Evolutionary conservation across 169 alveolate genomes (phyloP).

Genomic region (Plasmodium gallinaceum): DNA sequence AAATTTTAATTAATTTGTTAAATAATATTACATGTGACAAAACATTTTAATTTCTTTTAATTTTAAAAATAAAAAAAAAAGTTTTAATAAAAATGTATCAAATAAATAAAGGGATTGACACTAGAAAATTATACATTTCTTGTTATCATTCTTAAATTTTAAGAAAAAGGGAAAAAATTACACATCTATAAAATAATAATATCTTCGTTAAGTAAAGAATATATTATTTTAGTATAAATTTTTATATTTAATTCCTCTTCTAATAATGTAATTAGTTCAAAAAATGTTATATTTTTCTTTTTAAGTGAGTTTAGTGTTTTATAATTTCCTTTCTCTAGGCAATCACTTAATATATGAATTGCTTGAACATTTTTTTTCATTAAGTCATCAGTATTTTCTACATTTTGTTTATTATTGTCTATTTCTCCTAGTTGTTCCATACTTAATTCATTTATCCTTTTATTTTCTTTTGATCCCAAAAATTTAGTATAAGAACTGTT

Average conservation of each 20-base stretch:
- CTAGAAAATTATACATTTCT: too few relatives aligned
- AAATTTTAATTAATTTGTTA: too few relatives aligned
- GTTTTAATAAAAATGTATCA: too few relatives aligned
- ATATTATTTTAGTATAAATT: slow-evolving; percentile 41
- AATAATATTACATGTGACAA: too few relatives aligned
- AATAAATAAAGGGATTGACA: too few relatives aligned
- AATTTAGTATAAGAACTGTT: background rate
- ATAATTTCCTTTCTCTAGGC: slow-evolving; percentile 20
- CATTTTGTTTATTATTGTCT: background rate
- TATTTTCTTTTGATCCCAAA: slow-evolving; percentile 7
- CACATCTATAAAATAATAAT: slow-evolving; percentile 44
- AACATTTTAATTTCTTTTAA: too few relatives aligned
- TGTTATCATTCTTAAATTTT: too few relatives aligned
- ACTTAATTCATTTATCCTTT: background rate
- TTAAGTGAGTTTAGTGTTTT: slow-evolving; percentile 7
- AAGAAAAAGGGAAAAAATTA: background rate
- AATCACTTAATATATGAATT: slow-evolving; percentile 14
- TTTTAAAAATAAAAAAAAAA: too few relatives aligned
- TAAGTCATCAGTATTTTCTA: slow-evolving; percentile 31
- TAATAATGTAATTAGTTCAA: slow-evolving; percentile 19
- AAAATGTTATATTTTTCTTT: slow-evolving; percentile 22
- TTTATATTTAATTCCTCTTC: slow-evolving; percentile 61
- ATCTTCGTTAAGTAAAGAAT: slow-evolving; percentile 66
- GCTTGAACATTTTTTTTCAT: slow-evolving; percentile 50
- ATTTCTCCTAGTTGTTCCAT: background rate